Evolutionary conservation across 805 yeast genomes (phyloP), one percentile per base, ranked within the genome.

Genomic region (Yamadazyma laniorum): DNA sequence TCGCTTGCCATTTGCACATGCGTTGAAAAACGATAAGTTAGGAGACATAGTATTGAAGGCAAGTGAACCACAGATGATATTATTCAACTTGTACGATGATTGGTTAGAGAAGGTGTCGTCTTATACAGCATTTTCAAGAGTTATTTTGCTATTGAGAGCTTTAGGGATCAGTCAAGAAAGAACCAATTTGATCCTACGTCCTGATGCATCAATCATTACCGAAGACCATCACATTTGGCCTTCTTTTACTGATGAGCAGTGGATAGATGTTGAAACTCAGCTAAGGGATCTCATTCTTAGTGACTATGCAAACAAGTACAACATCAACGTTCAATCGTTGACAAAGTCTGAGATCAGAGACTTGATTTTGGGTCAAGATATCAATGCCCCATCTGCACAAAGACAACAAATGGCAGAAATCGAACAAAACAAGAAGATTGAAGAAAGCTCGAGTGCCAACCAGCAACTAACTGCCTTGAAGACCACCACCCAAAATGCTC

Each of bases 261-360:
- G 99, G 99, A 77, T 85, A 34, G 81, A 79, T 29, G 86, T 90
- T 21, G 99, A 93, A 59, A 72, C 86, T 2, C 86, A 86, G 59
- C 64, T 93, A 49, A 82, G 96, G 45, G 98, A 93, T 56, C 64
- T 93, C 59, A 88, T 93, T 43, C 68, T 93, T 48, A 73, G 75
- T 40, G 96, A 90, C 53, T 93, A 88, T 55, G 85, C 93, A 16
- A 80, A 79, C 61, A 83, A 86, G 59, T 83, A 88, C 61, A 84
- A 84, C 48, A 91, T 93, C 32, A 87, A 88, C 52, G 80, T 89
- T 33, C 82, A 86, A 33, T 78, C 96, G 0, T 70, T 93, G 46
- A 93, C 99, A 0, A 96, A 90, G 61, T 79, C 88, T 14, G 99
- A 93, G 63, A 86, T 93, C 19, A 77, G 97, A 40, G 99, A 93